Base-by-base conservation (phyloP, 495 filamentous ascomycete species). In the Tuber magnatum region DNA sequence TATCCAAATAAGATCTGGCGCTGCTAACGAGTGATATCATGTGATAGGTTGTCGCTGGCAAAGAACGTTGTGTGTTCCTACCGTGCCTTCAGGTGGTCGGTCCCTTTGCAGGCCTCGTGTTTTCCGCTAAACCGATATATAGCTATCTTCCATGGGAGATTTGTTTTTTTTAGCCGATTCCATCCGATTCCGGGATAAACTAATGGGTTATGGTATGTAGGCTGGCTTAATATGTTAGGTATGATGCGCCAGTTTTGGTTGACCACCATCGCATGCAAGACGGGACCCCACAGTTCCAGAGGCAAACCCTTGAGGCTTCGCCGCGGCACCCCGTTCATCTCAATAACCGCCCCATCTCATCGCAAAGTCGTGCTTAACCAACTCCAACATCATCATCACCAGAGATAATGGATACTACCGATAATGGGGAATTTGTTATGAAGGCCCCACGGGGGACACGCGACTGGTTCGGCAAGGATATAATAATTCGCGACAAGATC, bases 401-500 rank as follows among this genome's bases (percentile, higher is more conserved):
- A 65, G 28, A 35, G 68, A 69, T 65, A 44, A 74, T 71, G 65
- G 70, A 71, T 22, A 35, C n/a, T 1, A 68, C 46, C 42, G 46
- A 71, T 39, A 22, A 73, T 10, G 1, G 38, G 38, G 18, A 6
- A 42, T 72, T 72, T 69, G 22, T 28, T n/a, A 28, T 74, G 22
- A 77, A 69, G 68, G 46, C 74, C 22, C 77, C 77, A 24, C 69
- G 73, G 46, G 77, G 77, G 20, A 77, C 77, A 12, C 75, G 61
- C 56, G 73, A 75, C 68, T 78, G 89, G 89, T 85, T 87, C 46
- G 90, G 91, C 68, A 85, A 84, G 78, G 90, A 91, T 81, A 91
- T 91, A 86, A 87, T 91, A 69, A 88, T 93, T 74, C 88, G 91
- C 71, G 92, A 95, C 84, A 89, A 89, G 82, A 94, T 95, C 83